phyloP scores from a whole-genome alignment of 2,329 filamentous ascomycete species.

The Fusarium coffeatum region DNA sequence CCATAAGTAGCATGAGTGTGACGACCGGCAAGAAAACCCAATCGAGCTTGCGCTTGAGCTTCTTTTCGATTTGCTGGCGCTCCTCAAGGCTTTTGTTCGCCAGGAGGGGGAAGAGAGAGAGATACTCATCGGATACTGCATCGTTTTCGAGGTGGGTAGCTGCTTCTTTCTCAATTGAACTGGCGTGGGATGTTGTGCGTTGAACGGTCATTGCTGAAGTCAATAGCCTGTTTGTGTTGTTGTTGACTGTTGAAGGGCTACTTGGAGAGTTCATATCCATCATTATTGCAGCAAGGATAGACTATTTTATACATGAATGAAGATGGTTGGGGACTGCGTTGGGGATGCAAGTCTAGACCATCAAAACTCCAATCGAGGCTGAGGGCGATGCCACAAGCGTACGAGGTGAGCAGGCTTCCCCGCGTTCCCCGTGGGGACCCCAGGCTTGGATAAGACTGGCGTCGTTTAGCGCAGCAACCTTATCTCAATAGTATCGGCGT shows the following conservation, averaged over 20 bases:
- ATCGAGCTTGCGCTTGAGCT: background rate
- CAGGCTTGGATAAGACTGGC: background rate
- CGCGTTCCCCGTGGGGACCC: background rate
- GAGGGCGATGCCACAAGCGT: background rate
- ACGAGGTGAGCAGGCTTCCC: no score
- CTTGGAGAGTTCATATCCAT: background rate
- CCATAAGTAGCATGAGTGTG: background rate
- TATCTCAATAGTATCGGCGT: background rate
- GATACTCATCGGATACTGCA: background rate
- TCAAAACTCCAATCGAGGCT: no score
- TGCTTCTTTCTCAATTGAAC: background rate
- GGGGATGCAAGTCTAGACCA: accelerated
- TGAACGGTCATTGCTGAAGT: background rate
- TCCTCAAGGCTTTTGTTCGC: background rate
- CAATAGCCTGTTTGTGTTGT: background rate
- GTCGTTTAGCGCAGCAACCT: background rate
- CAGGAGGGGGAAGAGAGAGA: background rate
- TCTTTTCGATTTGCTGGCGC: background rate
- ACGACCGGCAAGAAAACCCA: background rate
- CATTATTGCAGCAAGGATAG: background rate
- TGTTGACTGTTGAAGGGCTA: background rate
- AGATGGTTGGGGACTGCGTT: background rate
- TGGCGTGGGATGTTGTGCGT: background rate
- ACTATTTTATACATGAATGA: background rate
- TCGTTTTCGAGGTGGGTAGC: background rate